Base-by-base conservation (phyloP, 768 basidiomycete genomes). In the Macrolepiota albuminosa region DNA sequence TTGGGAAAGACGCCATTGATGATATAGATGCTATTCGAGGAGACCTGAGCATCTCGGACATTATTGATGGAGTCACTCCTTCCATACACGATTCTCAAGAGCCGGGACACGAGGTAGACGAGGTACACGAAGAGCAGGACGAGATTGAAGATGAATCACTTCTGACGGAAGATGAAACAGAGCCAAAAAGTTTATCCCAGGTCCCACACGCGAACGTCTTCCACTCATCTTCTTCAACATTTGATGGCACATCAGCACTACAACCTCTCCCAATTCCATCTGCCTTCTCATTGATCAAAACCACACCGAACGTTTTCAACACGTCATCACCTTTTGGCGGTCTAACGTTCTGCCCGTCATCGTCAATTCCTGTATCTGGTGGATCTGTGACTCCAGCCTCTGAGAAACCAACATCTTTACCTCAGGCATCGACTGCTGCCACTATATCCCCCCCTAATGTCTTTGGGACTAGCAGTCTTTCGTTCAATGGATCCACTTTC, bases 1-100 rank as follows among this genome's bases (percentile, higher is more conserved):
- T 98, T 69, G 88, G 89, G 64, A 81, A 84, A 65, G 89, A 88
- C 47, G 84, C 91, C 4, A 85, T 91, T 61, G 86, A 91, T 5
- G 83, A 88, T 56, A 89, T 91, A 39, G 89, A 90, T 64, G 70
- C 71, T 29, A 83, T 92, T 59, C 78, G 84, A 55, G 84, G 80
- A 2, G 79, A 78, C 21, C 71, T 90, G 50, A 72, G 76, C 26
- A 76, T 84, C 39, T 75, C 82, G 0, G 83, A 91, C 59, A 77
- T 92, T 62, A 89, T 92, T 54, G 89, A 92, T 63, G 90, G 89
- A 0, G 67, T 78, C 47, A 73, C 78, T 45, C 58, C 66, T 7
- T 56, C 64, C 6, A 66, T 36, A 3, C 61, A 72, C 7, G 64
- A 67, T 21, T 50, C 63, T 4, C 67, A 71, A 14, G 69, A 69